Evolutionary conservation across 192 early-diverging fungal genomes (phyloP), one percentile per base, ranked within the genome.

Genomic region (Gamsiella multidivaricata): DNA sequence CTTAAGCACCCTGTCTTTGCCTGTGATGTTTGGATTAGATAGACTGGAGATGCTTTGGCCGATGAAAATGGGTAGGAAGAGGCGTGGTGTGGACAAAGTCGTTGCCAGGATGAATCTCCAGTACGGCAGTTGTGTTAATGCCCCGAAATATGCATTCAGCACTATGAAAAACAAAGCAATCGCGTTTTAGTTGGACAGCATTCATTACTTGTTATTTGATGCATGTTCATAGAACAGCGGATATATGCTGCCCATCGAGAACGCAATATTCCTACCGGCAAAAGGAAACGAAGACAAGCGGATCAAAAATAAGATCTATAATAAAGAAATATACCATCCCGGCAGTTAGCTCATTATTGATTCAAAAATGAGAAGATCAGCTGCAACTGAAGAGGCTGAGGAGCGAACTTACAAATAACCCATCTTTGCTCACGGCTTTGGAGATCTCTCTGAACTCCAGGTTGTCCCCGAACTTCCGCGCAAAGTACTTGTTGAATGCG

Each of bases 361-460:
- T n/a, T n/a, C n/a, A n/a, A n/a, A n/a, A n/a, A n/a, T n/a, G n/a
- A n/a, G n/a, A n/a, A n/a, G n/a, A n/a, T n/a, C n/a, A n/a, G n/a
- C n/a, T n/a, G n/a, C n/a, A n/a, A n/a, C n/a, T n/a, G n/a, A n/a
- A 8, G 4, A 31, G 26, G 26, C 10, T 31, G 29, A 7, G 11
- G 26, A 23, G 34, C n/a, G 22, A 57, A 25, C 71, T n/a, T 75
- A 75, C 72, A 45, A 54, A 67, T 14, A 75, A 29, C 2, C 72
- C 72, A 49, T 75, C 64, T 20, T 66, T 75, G 64, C 63, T 66
- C 50, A 75, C 64, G 1, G 72, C 72, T 20, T 75, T 75, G 32
- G 58, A 61, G 31, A 75, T 39, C n/a, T 75, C 72, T 34, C 36
- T 50, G 36, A 66, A 75, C 28, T 75, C 72, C 15, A 75, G n/a